Percentiles rank a stretch among this genome's conserved stretches.
phyloP scores from a whole-genome alignment of 2,329 filamentous ascomycete species.

The Geosmithia putterillii region DNA sequence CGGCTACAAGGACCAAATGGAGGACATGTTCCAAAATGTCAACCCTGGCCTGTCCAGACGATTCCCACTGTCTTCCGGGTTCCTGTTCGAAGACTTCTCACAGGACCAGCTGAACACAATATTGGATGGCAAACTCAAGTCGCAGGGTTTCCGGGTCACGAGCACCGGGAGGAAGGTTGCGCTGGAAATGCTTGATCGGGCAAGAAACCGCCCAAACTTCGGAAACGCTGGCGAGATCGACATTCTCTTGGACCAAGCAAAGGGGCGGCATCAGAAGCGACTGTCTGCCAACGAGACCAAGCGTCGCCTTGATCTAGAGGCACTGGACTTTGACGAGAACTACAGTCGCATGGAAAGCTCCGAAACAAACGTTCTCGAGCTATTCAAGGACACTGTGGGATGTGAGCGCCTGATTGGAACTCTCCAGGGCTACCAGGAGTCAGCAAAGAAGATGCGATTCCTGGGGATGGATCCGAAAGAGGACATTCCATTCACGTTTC shows the following conservation, averaged over 20 bases:
- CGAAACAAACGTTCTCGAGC: constrained; percentile 28
- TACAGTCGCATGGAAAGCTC: constrained; percentile 30
- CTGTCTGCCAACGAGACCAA: constrained; percentile 9
- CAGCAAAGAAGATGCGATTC: constrained; percentile 14
- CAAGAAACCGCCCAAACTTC: constrained; percentile 55
- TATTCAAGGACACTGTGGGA: constrained; percentile 49
- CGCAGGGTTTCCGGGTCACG: constrained; percentile 39
- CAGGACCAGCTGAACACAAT: constrained; percentile 46
- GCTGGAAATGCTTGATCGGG: constrained; percentile 45
- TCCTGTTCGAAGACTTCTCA: constrained; percentile 57
- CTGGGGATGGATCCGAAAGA: constrained; percentile 14
- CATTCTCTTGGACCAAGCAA: constrained; percentile 47
- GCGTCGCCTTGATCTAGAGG: constrained; percentile 52
- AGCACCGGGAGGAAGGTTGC: constrained; percentile 38
- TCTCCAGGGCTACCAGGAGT: constrained; percentile 42
- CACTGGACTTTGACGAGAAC: constrained; percentile 61
- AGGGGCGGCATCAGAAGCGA: constrained; percentile 22
- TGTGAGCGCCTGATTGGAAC: constrained; percentile 39
- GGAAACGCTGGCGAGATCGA: constrained; percentile 67
- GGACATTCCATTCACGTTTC: constrained; percentile 24
- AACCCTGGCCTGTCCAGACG: constrained; percentile 58
- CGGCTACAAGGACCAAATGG: constrained; percentile 59
- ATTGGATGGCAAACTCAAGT: constrained; percentile 48
- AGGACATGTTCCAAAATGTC: constrained; percentile 59
- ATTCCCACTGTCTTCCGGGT: constrained; percentile 52